These are phyloP conservation scores for Boletus edulis DNA, from an alignment of 768 basidiomycete species.

Conservation along the genomic window DNA sequence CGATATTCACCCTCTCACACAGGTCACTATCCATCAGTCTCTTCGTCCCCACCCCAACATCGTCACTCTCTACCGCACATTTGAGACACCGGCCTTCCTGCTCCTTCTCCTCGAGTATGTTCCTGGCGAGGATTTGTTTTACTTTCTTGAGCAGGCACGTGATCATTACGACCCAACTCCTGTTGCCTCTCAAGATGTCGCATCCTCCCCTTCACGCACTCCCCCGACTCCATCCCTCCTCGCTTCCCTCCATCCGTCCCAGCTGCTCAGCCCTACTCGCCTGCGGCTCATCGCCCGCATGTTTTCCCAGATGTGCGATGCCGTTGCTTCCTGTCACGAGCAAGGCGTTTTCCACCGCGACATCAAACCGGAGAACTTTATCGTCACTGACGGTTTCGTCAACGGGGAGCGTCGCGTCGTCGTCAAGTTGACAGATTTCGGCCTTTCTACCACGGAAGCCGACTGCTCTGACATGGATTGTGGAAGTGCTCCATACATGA, in stretches of 20 bases:
- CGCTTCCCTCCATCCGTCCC: slow-evolving; percentile 72
- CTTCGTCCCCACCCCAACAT: slow-evolving; percentile 89
- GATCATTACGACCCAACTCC: slow-evolving; percentile 71
- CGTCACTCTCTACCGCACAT: slow-evolving; percentile 89
- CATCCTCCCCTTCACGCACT: slow-evolving; percentile 50
- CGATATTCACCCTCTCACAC: slow-evolving; percentile 9
- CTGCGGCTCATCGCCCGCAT: slow-evolving; percentile 93
- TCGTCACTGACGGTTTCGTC: slow-evolving; percentile 80
- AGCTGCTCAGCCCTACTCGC: slow-evolving; percentile 82
- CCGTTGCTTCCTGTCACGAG: slow-evolving; percentile 91
- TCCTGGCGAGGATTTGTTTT: slow-evolving; percentile 96
- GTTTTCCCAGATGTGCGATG: slow-evolving; percentile 99
- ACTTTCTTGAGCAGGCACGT: slow-evolving; percentile 94
- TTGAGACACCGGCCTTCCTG: slow-evolving; percentile 89
- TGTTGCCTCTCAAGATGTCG: slow-evolving; percentile 11
- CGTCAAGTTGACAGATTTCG: slow-evolving; percentile 97
- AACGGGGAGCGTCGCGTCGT: slow-evolving; percentile 82
- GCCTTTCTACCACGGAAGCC: slow-evolving; percentile 84
- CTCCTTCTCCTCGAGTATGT: slow-evolving; percentile 94
- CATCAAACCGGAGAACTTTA: slow-evolving; percentile 99
- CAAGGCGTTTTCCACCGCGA: slow-evolving; percentile 92
- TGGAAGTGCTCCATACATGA: slow-evolving; percentile 98
- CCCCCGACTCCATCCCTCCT: slow-evolving; percentile 94
- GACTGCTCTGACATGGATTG: slow-evolving; percentile 97
- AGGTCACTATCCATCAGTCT: slow-evolving; percentile 95